phyloP scores from a whole-genome alignment of 495 filamentous ascomycete genomes.

The Cercophora scortea region DNA sequence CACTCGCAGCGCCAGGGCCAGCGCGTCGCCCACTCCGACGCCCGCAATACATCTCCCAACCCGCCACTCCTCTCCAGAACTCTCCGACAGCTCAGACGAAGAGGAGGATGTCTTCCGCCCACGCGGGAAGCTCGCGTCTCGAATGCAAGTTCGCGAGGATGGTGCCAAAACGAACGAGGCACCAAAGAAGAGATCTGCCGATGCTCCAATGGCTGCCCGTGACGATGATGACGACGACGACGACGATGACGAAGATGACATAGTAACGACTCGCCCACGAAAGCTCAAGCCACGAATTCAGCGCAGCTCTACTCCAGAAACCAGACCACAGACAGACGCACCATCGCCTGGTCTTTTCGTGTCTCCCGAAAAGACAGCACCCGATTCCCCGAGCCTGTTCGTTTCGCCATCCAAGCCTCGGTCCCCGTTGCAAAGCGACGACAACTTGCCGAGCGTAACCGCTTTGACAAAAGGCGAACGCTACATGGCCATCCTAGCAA shows the following conservation, averaged over 20 bases:
- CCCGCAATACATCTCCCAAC: slow-evolving; percentile 6
- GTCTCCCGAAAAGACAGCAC: slow-evolving; percentile 16
- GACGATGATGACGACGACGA: slow-evolving; percentile 22
- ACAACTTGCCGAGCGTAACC: slow-evolving; percentile 34
- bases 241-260: slow-evolving; percentile 11
- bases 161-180: slow-evolving; percentile 6
- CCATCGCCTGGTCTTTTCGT: slow-evolving; percentile 35
- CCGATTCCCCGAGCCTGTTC: slow-evolving; percentile 28
- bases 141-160: slow-evolving; percentile 43
- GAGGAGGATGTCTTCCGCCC: slow-evolving; percentile 46
- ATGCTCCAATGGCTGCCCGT: slow-evolving; percentile 2
- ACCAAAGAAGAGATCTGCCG: neutral
- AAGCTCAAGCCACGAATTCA: slow-evolving; percentile 23
- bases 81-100: slow-evolving; percentile 17
- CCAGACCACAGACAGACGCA: slow-evolving; percentile 2
- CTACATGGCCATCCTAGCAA: slow-evolving; percentile 60
- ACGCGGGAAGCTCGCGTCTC: slow-evolving; percentile 61
- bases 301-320: slow-evolving; percentile 29
- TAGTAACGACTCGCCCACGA: slow-evolving; percentile 19
- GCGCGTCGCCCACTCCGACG: neutral
- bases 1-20: neutral
- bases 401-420: slow-evolving; percentile 30
- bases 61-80: slow-evolving; percentile 1
- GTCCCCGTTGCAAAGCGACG: slow-evolving; percentile 29
- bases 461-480: slow-evolving; percentile 41